Conservation (phyloP, 2,329 filamentous ascomycete species). For the Stemphylium lycopersici region DNA sequence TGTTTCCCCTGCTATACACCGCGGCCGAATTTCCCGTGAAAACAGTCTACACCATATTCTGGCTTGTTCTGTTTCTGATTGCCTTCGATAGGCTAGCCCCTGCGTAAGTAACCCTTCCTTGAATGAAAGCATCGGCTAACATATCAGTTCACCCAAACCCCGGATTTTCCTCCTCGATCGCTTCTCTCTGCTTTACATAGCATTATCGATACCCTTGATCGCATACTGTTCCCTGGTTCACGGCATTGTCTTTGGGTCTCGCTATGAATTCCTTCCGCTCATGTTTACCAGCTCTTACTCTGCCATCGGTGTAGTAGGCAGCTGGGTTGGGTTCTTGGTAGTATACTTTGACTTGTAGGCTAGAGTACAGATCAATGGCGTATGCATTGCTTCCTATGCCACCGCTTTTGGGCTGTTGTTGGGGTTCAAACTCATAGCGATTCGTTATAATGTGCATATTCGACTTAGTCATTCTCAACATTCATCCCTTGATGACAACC, state of each 20-base stretch:
- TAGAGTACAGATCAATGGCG: not conserved
- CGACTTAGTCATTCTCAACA: not conserved
- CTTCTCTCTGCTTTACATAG: slow-evolving; percentile 88
- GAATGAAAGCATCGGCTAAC: slow-evolving; percentile 20
- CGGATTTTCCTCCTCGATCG: slow-evolving; percentile 90
- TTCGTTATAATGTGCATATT: not conserved
- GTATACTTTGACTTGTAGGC: slow-evolving; percentile 71
- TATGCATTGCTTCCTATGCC: not conserved
- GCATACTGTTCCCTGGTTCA: slow-evolving; percentile 87
- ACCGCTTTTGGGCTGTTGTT: too few species aligned
- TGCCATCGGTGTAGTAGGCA: slow-evolving; percentile 91
- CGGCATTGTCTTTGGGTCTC: slow-evolving; percentile 78
- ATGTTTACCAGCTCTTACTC: slow-evolving; percentile 98
- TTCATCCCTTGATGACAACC: not conserved
- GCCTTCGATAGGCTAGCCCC: slow-evolving; percentile 88
- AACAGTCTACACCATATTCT: slow-evolving; percentile 88
- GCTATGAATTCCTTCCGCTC: slow-evolving; percentile 86
- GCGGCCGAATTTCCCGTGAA: slow-evolving; percentile 93
- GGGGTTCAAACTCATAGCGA: not conserved
- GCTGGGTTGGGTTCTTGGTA: slow-evolving; percentile 92
- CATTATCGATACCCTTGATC: slow-evolving; percentile 86
- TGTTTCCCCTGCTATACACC: slow-evolving; percentile 94
- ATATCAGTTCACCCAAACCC: slow-evolving; percentile 67
- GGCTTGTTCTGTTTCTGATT: slow-evolving; percentile 85
- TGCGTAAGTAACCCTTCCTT: slow-evolving; percentile 57